Evolutionary conservation across 2,329 filamentous ascomycete species (phyloP).

Genomic region (Aspergillus fructus): DNA sequence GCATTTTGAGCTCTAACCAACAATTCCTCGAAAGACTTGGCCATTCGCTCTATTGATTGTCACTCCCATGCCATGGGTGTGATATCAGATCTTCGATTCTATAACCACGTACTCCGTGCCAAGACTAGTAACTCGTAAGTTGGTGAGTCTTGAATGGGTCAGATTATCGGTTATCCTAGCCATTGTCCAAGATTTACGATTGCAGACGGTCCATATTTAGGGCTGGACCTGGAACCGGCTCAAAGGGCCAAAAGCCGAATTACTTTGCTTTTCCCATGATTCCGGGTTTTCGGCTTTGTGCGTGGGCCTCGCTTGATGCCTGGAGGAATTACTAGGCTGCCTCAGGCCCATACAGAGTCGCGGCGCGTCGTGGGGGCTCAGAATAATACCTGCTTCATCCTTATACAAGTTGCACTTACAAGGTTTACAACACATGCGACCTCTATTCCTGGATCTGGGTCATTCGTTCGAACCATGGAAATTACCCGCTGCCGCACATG

Average conservation of each 20-base stretch:
- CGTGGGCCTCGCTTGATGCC: slow-evolving; percentile 15
- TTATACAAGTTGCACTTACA: not conserved
- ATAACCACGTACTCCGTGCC: not conserved
- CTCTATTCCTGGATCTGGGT: not conserved
- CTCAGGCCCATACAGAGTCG: slow-evolving; percentile 2
- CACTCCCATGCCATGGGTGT: not conserved
- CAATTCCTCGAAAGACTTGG: not conserved
- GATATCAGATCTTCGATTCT: not conserved
- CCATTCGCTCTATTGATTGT: not conserved
- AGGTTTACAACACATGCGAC: not conserved
- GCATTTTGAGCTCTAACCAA: not conserved
- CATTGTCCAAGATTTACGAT: not conserved
- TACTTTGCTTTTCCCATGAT: not conserved
- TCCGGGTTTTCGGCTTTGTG: slow-evolving; percentile 7
- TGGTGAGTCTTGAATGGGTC: not conserved
- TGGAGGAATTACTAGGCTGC: slow-evolving; percentile 7
- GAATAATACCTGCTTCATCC: not conserved
- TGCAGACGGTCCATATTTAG: not conserved
- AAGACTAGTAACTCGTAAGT: too few species aligned
- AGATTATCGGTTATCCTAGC: not conserved
- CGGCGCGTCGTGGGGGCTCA: not conserved
- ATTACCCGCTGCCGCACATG: slow-evolving; percentile 1
- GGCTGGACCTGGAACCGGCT: not conserved
- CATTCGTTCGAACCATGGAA: slow-evolving; percentile 15
- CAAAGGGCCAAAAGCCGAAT: not conserved